Evolutionary conservation across 257 asterid genomes (phyloP).

Genomic region (Osmanthus fragrans): DNA sequence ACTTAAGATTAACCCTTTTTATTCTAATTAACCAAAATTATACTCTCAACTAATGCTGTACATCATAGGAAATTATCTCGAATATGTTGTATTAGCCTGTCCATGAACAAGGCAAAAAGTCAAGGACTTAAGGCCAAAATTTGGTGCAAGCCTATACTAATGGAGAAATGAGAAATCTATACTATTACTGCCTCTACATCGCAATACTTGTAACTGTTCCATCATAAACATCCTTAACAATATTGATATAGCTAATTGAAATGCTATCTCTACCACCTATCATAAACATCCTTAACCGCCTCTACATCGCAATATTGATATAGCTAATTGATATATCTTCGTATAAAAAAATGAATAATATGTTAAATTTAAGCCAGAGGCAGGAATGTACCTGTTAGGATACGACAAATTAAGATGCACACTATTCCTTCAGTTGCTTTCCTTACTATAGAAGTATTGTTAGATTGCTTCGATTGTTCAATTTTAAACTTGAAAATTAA

Average conservation of each 20-base stretch:
- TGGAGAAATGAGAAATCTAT: background rate
- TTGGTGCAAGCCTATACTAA: background rate
- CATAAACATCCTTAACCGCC: background rate
- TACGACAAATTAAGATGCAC: background rate
- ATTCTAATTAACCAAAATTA: background rate
- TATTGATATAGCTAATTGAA: background rate
- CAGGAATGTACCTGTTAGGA: background rate
- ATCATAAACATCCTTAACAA: background rate
- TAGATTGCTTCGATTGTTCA: background rate
- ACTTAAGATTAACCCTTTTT: background rate
- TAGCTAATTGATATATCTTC: background rate
- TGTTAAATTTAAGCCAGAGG: background rate
- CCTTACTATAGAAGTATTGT: background rate
- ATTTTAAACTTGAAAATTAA: background rate
- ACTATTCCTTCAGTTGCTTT: background rate
- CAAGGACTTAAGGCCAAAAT: background rate
- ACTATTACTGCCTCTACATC: background rate
- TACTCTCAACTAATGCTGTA: background rate
- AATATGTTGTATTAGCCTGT: background rate
- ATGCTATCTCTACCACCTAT: background rate
- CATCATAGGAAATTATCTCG: background rate
- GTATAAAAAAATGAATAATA: background rate
- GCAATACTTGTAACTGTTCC: background rate
- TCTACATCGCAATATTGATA: no score
- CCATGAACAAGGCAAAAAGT: background rate